phyloP scores from a whole-genome alignment of 2,329 filamentous ascomycete genomes.

The Penicillium aurantiogriseum region DNA sequence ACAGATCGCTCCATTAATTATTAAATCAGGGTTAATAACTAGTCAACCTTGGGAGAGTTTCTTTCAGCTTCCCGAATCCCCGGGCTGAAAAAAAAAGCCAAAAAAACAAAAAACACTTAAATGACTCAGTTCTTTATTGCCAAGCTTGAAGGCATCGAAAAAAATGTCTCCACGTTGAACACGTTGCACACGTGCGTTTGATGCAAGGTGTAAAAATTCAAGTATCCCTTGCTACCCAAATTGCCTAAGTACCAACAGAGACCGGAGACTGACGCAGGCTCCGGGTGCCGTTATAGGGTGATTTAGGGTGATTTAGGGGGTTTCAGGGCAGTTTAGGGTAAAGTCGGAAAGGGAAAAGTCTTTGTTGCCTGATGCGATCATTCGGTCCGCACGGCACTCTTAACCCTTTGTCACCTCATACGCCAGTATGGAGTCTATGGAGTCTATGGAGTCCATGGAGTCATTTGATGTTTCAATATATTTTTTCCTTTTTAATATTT shows the following conservation, averaged over 20 bases:
- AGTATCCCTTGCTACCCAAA: conserved; percentile 1
- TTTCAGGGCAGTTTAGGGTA: neutral
- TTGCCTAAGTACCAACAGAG: neutral
- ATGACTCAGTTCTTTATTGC: neutral
- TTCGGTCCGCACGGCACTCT: conserved; percentile 22
- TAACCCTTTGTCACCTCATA: neutral
- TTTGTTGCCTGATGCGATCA: conserved; percentile 22
- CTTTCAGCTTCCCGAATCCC: neutral
- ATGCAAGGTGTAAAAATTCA: conserved; percentile 4
- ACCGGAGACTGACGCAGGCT: conserved; percentile 12
- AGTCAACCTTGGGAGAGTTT: neutral
- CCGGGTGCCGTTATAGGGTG: neutral
- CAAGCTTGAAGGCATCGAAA: neutral
- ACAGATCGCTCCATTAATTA: neutral
- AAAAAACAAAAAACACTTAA: neutral
- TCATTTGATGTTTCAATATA: conserved; percentile 8
- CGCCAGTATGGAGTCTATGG: neutral
- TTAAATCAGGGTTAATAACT: neutral
- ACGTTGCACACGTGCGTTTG: conserved; percentile 5
- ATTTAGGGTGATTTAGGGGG: neutral
- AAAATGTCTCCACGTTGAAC: neutral
- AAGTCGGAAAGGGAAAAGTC: conserved; percentile 7
- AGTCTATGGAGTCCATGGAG: no score
- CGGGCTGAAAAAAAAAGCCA: neutral
- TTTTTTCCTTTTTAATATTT: neutral